Evolutionary conservation across 176 grass and related monocot genomes (phyloP).

Genomic region (Sorghum bicolor): DNA sequence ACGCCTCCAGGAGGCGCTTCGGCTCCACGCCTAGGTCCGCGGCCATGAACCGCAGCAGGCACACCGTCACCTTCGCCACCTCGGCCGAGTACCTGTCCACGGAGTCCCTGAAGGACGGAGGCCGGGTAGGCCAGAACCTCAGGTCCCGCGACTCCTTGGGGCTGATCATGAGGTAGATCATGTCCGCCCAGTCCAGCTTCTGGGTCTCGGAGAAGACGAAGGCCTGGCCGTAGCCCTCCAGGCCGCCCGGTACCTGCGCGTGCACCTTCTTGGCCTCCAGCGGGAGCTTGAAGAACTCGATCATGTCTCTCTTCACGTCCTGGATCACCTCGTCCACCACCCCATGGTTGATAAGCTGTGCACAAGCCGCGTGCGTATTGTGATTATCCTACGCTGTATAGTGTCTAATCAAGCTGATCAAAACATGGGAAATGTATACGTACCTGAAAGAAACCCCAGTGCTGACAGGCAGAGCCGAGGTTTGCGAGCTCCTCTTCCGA

Average conservation of each 20-base stretch:
- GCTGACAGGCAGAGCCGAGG: too few species aligned
- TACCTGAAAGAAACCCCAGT: too few species aligned
- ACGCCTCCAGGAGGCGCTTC: conserved; percentile 28
- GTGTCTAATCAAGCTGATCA: too few species aligned
- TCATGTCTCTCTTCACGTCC: too few species aligned
- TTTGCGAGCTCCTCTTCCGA: too few species aligned
- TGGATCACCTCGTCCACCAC: too few species aligned
- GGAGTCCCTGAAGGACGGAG: conserved; percentile 9
- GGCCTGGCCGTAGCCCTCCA: conserved; percentile 43
- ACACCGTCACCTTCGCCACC: conserved; percentile 3
- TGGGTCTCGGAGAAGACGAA: conserved; percentile 34
- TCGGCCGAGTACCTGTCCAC: conserved; percentile 41
- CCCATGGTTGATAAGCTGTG: too few species aligned
- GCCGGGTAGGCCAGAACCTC: conserved; percentile 32
- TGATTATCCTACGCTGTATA: too few species aligned
- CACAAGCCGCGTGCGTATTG: too few species aligned
- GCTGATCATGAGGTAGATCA: conserved; percentile 10
- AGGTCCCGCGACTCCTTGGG: conserved; percentile 16
- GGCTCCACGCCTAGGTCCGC: conserved; percentile 41
- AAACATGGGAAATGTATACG: too few species aligned
- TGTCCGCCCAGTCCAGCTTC: conserved; percentile 50
- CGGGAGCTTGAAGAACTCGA: neutral
- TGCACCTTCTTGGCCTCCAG: conserved; percentile 27
- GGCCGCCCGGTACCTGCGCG: neutral
- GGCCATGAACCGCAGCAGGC: conserved; percentile 41